phyloP scores from a whole-genome alignment of 208 protist genomes.

The Trichomonas tenax region DNA sequence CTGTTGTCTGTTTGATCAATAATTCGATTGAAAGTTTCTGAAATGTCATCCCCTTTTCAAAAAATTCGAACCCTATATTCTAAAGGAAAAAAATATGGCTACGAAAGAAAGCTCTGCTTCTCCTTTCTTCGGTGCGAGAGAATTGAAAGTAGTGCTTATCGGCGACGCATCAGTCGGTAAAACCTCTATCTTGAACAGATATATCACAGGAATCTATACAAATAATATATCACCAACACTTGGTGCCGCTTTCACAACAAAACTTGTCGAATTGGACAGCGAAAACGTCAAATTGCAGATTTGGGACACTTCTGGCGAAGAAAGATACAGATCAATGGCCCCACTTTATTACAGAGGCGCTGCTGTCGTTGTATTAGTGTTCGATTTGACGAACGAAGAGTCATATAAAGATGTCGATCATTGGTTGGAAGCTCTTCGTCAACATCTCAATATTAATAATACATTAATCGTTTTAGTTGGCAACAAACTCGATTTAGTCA shows the following conservation, averaged over 20 bases:
- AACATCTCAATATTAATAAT: neutral
- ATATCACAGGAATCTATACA: neutral
- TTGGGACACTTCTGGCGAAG: conserved; percentile 1
- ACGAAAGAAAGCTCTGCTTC: neutral
- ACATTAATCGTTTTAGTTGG: neutral
- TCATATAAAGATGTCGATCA: neutral
- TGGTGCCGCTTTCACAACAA: neutral
- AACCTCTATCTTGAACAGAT: neutral
- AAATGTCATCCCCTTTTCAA: too few species aligned
- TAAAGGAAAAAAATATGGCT: too few species aligned
- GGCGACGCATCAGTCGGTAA: neutral
- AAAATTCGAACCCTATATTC: too few species aligned
- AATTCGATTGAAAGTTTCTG: too few species aligned
- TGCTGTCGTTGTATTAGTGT: neutral
- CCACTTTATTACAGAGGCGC: neutral
- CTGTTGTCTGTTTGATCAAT: too few species aligned
- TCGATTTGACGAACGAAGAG: neutral
- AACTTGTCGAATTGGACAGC: neutral
- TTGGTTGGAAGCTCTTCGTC: neutral
- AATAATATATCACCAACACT: neutral
- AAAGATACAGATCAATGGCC: neutral
- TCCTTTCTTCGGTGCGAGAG: neutral
- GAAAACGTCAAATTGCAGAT: conserved; percentile 7
- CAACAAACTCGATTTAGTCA: neutral
- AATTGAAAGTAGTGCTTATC: neutral